Percentiles rank a stretch among this genome's conserved stretches.
phyloP scores from a whole-genome alignment of 2,329 filamentous ascomycete genomes.

The Curvularia lunata region DNA sequence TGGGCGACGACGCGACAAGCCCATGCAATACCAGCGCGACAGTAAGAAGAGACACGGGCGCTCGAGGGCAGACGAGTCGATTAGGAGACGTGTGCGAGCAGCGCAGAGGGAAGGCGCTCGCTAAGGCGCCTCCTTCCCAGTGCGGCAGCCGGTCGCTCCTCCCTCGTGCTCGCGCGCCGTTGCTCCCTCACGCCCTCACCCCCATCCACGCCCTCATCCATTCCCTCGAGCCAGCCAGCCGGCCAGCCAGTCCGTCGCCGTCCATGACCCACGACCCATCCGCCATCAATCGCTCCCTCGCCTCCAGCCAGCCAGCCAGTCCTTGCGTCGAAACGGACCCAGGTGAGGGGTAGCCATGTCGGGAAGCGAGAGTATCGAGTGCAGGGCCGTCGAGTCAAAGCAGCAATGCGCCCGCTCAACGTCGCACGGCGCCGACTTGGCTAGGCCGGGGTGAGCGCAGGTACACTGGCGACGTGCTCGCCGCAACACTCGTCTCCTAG shows the following conservation, averaged over 20 bases:
- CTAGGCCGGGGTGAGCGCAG: slow-evolving; percentile 28
- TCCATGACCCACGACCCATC: too few relatives aligned
- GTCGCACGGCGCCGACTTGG: slow-evolving; percentile 29
- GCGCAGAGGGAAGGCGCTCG: background rate
- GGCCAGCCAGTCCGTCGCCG: background rate
- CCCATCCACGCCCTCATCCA: too few relatives aligned
- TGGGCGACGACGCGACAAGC: slow-evolving; percentile 19
- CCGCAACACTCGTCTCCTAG: slow-evolving; percentile 12
- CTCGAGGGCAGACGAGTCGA: too few relatives aligned
- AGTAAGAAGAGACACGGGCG: too few relatives aligned
- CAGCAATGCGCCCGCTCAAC: slow-evolving; percentile 24
- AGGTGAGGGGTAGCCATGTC: background rate
- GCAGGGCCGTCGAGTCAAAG: slow-evolving; percentile 11
- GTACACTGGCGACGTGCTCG: slow-evolving; percentile 31
- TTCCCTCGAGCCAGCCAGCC: background rate
- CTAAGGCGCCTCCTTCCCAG: background rate
- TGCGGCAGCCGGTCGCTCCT: too few relatives aligned
- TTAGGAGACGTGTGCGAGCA: too few relatives aligned
- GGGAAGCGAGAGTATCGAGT: background rate
- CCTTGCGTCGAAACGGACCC: background rate
- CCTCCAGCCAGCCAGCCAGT: background rate
- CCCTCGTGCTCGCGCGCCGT: too few relatives aligned
- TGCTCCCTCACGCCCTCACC: background rate
- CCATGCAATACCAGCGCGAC: too few relatives aligned
- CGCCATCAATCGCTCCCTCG: background rate